Evolutionary conservation across 139 green algal species (phyloP).

Genomic region (Chlorella sp.): DNA sequence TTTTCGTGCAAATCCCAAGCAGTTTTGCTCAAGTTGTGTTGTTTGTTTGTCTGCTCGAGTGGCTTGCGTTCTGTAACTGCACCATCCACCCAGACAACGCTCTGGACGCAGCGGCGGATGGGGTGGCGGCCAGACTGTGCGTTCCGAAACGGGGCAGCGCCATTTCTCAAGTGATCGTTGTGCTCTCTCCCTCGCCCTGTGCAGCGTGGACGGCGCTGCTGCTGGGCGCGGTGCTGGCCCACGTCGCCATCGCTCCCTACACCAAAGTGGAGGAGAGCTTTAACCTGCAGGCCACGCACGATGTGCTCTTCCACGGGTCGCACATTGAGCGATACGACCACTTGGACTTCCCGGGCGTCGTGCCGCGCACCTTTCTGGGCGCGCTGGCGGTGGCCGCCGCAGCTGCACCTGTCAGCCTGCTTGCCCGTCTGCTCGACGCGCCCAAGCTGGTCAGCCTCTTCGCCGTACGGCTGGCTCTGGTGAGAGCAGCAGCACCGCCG

Average conservation of each 20-base stretch:
- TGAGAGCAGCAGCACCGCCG: background rate
- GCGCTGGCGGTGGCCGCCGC: background rate
- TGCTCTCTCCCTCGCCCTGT: too few species aligned
- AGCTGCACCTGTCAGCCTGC: background rate
- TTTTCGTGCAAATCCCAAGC: too few species aligned
- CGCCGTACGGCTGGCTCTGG: slow-evolving; percentile 29
- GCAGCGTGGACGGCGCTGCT: slow-evolving; percentile 31
- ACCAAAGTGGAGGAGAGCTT: slow-evolving; percentile 93
- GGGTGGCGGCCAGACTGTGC: too few species aligned
- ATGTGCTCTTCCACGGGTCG: slow-evolving; percentile 66
- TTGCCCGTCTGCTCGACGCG: background rate
- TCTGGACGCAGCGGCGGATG: too few species aligned
- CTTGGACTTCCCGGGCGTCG: slow-evolving; percentile 81
- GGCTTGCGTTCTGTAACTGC: too few species aligned
- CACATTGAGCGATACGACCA: slow-evolving; percentile 75
- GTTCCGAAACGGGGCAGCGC: too few species aligned
- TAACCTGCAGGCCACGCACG: slow-evolving; percentile 74
- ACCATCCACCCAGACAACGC: too few species aligned
- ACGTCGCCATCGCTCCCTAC: slow-evolving; percentile 55
- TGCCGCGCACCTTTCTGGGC: slow-evolving; percentile 81
- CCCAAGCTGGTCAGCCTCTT: slow-evolving; percentile 23
- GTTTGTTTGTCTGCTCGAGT: too few species aligned
- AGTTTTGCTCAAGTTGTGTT: too few species aligned
- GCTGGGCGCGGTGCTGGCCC: slow-evolving; percentile 8
- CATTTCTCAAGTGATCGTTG: too few species aligned